Percentiles rank a stretch among this genome's conserved stretches.
phyloP scores from a whole-genome alignment of 805 yeast genomes.

The Saccharomycopsis microspora region DNA sequence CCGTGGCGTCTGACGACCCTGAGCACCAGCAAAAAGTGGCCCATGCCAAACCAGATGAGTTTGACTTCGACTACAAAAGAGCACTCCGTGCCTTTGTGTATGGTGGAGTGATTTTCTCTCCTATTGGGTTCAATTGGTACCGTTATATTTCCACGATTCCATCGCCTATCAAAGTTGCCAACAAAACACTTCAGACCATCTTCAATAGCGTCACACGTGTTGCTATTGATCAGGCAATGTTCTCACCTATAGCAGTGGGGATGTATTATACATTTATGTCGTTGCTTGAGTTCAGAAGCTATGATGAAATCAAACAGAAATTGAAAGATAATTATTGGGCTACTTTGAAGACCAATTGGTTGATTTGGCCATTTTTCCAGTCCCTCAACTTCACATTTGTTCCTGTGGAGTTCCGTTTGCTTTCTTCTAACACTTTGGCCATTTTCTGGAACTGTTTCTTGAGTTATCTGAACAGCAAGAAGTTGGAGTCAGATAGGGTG shows the following conservation, averaged over 20 bases:
- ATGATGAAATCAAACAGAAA: slow-evolving; percentile 30
- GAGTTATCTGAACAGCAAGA: slow-evolving; percentile 38
- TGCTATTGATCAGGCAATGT: slow-evolving; percentile 56
- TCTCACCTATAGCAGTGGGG: slow-evolving; percentile 75
- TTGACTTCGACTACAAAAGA: slow-evolving; percentile 35
- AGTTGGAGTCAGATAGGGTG: background rate
- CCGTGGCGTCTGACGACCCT: slow-evolving; percentile 8
- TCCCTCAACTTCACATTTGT: slow-evolving; percentile 61
- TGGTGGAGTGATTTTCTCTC: slow-evolving; percentile 68
- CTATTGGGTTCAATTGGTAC: slow-evolving; percentile 68
- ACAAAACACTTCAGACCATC: slow-evolving; percentile 8
- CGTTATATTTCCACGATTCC: slow-evolving; percentile 26
- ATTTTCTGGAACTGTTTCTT: slow-evolving; percentile 79
- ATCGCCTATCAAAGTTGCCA: slow-evolving; percentile 2
- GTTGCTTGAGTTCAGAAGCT: slow-evolving; percentile 43
- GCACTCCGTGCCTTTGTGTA: slow-evolving; percentile 55
- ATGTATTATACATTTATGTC: slow-evolving; percentile 62
- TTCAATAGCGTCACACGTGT: slow-evolving; percentile 31
- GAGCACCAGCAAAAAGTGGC: slow-evolving; percentile 1
- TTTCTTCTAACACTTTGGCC: slow-evolving; percentile 60
- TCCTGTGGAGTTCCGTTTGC: slow-evolving; percentile 59
- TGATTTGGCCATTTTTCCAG: slow-evolving; percentile 88
- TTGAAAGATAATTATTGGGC: slow-evolving; percentile 45
- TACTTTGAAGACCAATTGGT: slow-evolving; percentile 68
- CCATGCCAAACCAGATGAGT: slow-evolving; percentile 17